Percentiles rank a stretch among this genome's conserved stretches.
Evolutionary conservation across 1,284 basidiomycete species (phyloP).

Genomic region (Malassezia psittaci): DNA sequence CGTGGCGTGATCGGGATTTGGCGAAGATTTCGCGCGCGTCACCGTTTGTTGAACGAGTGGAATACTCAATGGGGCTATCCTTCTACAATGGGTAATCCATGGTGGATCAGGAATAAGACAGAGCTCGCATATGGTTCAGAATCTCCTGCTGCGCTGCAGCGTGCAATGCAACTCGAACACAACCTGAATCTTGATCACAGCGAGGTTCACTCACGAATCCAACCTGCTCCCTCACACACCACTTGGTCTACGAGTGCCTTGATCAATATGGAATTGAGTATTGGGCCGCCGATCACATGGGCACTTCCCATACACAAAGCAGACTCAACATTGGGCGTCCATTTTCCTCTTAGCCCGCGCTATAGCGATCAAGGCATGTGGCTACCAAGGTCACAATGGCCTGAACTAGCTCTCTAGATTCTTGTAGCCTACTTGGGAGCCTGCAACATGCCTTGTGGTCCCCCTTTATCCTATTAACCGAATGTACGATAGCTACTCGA

Average conservation of each 20-base stretch:
- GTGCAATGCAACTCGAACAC: slow-evolving; percentile 7
- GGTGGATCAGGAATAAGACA: slow-evolving; percentile 58
- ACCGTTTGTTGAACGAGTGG: slow-evolving; percentile 52
- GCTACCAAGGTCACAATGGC: slow-evolving; percentile 11
- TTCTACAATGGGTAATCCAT: slow-evolving; percentile 65
- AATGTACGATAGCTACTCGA: no score
- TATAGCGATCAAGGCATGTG: slow-evolving; percentile 6
- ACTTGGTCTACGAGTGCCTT: not conserved
- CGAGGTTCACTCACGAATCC: not conserved
- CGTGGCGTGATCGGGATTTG: not conserved
- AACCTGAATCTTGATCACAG: not conserved
- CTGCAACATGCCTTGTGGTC: no score
- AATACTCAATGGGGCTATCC: slow-evolving; percentile 66
- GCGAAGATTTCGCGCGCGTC: slow-evolving; percentile 7
- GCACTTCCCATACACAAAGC: not conserved
- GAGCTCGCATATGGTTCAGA: slow-evolving; percentile 15
- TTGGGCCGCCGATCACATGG: slow-evolving; percentile 7
- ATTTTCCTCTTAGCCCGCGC: slow-evolving; percentile 14
- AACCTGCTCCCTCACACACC: not conserved
- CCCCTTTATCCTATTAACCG: no score
- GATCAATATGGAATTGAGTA: slow-evolving; percentile 17
- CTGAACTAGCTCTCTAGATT: not conserved
- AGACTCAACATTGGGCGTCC: not conserved
- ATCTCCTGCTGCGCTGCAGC: not conserved
- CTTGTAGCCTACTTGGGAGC: no score